These are phyloP conservation scores for Alternaria rosae DNA, from an alignment of 2,329 filamentous ascomycete genomes.

Conservation along the genomic window DNA sequence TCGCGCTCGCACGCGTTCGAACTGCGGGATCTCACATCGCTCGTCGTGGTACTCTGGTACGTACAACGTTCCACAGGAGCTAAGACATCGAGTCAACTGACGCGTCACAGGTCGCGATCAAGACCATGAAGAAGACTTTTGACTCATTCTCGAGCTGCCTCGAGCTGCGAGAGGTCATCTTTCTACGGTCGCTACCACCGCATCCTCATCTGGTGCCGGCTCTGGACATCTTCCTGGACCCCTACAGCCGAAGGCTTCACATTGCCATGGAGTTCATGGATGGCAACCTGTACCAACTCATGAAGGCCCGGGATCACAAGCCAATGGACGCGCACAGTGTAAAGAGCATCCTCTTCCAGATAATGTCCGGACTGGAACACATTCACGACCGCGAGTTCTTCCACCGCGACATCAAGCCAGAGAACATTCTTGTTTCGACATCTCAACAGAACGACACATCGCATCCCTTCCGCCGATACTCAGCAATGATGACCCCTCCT, in stretches of 20 bases:
- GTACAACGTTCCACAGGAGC: conserved; percentile 50
- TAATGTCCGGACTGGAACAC: conserved; percentile 93
- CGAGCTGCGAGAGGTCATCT: conserved; percentile 96
- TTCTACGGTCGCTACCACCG: conserved; percentile 84
- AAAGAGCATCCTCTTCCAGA: conserved; percentile 98
- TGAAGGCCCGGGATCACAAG: conserved; percentile 98
- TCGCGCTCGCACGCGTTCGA: conserved; percentile 88
- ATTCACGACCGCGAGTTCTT: conserved; percentile 98
- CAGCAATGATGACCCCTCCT: conserved; percentile 88
- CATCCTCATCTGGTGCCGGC: conserved; percentile 96
- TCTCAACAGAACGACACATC: conserved; percentile 81
- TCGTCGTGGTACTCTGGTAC: conserved; percentile 88
- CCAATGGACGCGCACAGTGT: conserved; percentile 87
- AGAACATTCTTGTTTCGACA: conserved; percentile 97
- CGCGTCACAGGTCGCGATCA: conserved; percentile 83
- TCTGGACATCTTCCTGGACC: conserved; percentile 97
- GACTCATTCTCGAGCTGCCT: conserved; percentile 89
- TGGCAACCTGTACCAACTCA: conserved; percentile 96
- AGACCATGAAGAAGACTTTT: conserved; percentile 99
- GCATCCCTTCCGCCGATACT: conserved; percentile 92
- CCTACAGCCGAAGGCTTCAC: conserved; percentile 93
- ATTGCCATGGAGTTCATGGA: conserved; percentile 99
- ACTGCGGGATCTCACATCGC: conserved; percentile 89
- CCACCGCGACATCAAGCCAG: conserved; percentile 98
- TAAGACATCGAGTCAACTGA: conserved; percentile 25